Base-by-base conservation (phyloP, 768 basidiomycete species). In the Hydnum rufescens region DNA sequence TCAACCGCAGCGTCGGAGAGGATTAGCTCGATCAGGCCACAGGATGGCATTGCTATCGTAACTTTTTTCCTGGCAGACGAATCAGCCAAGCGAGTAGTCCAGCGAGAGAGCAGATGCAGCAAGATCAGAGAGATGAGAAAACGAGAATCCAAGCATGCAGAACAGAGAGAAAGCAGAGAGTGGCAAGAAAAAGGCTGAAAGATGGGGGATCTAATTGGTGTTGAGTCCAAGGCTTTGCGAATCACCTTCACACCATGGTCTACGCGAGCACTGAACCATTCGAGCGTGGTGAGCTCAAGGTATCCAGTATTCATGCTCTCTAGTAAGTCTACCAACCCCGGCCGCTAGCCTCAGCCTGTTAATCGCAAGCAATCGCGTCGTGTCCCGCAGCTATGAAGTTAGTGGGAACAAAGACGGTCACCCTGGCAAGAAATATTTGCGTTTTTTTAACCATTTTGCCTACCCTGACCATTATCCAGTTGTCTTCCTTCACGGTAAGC, bases 361-460 rank as follows among this genome's bases (percentile, higher is more conserved):
- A 25, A 16, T 13, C 13, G 8, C 44, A 47, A 47, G 13, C 13
- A 47, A 8, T 8, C 26, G 13, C 16, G 44, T 47, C 19, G 8
- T 51, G 16, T 42, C 49, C 48, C 55, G 29, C 58, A 89, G 87
- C 67, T 89, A 83, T 60, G 85, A 88, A 64, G 59, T 88, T 49
- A 76, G 76, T 58, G 87, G 87, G 36, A 88, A 82, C 60, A 75
- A 75, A 57, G 69, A 77, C 39, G 87, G 85, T 22, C 70, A 67
- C 52, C 82, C 87, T 63, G 82, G 86, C 78, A 61, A 42, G 61
- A 25, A n/a, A 32, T 2, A 32, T 22, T 34, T 19, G 29, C 8
- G 49, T 36, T 4, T 19, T 34, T 5, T 39, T 19, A 50, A 50
- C 26, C 53, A 32, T 19, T 46, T 28, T 23, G 13, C 29, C 49